Conservation (phyloP, 192 early-diverging fungal genomes). For the Dimargaris cristalligena region DNA sequence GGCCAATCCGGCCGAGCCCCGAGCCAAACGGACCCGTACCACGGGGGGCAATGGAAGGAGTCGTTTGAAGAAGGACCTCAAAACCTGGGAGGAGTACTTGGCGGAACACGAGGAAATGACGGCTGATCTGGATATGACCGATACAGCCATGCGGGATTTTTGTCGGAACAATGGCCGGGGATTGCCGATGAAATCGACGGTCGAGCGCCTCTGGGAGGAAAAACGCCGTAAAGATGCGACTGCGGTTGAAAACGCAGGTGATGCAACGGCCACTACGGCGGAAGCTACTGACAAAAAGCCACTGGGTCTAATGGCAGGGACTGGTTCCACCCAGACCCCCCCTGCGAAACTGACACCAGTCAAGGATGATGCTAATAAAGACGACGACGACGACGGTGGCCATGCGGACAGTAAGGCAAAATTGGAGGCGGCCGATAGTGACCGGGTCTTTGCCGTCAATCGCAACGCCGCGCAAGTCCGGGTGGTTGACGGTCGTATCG, state of each 20-base stretch:
- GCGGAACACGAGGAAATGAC: neutral
- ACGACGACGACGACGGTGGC: neutral
- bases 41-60: neutral
- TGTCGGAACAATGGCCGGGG: neutral
- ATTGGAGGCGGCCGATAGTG: slow-evolving; percentile 3
- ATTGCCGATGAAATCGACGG: slow-evolving; percentile 11
- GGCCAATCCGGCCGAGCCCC: neutral
- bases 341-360: neutral
- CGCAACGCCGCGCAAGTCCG: slow-evolving; percentile 24
- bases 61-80: neutral
- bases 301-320: too few species aligned
- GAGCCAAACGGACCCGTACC: neutral
- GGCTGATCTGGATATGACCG: neutral
- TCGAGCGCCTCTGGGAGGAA: slow-evolving; percentile 1
- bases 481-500: slow-evolving; percentile 25
- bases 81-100: slow-evolving; percentile 9
- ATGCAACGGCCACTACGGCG: neutral
- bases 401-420: slow-evolving; percentile 3
- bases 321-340: too few species aligned
- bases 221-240: neutral
- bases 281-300: too few species aligned
- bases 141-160: neutral
- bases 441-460: slow-evolving; percentile 3
- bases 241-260: neutral
- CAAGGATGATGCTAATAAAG: neutral